A percentile compares a stretch with the other conserved stretches of the same genome.
Evolutionary conservation across 73 alveolate species (phyloP).

Genomic region (Paramecium sonneborni): DNA sequence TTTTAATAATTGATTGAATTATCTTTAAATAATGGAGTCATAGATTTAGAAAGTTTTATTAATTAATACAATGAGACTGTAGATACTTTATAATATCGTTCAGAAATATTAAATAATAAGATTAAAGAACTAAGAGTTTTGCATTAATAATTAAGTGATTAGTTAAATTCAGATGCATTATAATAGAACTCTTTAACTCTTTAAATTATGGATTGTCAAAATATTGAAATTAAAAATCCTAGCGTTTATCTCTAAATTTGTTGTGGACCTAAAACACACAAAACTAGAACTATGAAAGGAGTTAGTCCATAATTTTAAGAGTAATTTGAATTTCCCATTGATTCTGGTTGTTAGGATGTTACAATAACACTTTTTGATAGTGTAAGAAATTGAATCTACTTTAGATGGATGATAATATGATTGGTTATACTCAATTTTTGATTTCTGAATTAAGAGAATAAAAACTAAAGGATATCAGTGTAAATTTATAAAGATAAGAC

Average conservation of each 20-base stretch:
- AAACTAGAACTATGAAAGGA: not conserved
- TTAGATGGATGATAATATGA: not conserved
- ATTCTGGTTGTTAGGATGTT: not conserved
- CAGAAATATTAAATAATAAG: not conserved
- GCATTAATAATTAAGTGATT: constrained; percentile 20
- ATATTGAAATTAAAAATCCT: constrained; percentile 6
- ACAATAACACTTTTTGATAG: not conserved
- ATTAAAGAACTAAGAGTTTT: not conserved
- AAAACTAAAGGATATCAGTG: not conserved
- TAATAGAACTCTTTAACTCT: not conserved
- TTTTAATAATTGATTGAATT: constrained; percentile 29
- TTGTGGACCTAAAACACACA: not conserved
- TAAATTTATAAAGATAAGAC: not conserved
- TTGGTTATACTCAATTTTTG: constrained; percentile 20
- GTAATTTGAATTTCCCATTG: not conserved
- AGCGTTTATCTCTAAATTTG: not conserved
- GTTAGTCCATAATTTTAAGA: not conserved
- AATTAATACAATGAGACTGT: constrained; percentile 24
- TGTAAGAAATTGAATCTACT: not conserved
- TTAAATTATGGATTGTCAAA: constrained; percentile 24
- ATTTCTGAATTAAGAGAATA: not conserved
- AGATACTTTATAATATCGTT: not conserved
- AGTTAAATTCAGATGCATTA: not conserved
- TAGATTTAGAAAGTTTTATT: constrained; percentile 27
- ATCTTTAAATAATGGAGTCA: not conserved